Conservation (phyloP, 345 rosid genomes). For the Geranium rotundifolium region DNA sequence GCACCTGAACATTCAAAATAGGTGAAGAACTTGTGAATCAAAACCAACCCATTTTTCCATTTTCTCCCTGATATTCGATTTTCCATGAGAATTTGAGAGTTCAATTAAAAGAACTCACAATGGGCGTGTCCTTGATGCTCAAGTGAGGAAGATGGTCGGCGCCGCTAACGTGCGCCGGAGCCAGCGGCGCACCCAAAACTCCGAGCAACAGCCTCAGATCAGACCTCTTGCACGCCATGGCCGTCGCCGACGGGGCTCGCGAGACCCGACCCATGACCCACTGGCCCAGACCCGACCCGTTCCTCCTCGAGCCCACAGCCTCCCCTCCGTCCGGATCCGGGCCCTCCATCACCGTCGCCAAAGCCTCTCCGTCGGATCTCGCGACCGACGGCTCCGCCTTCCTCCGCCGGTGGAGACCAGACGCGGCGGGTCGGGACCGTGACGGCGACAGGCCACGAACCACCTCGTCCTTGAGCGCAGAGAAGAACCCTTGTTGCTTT, state of each 20-base stretch:
- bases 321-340: constrained; percentile 76
- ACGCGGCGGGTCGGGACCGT: constrained; percentile 47
- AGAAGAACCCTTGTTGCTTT: constrained; percentile 81
- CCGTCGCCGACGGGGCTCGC: constrained; percentile 15
- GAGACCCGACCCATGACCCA: constrained; percentile 35
- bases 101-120: constrained; percentile 47
- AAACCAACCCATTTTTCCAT: too few species aligned
- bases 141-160: constrained; percentile 41
- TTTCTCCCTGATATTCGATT: background rate
- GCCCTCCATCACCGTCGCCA: constrained; percentile 76
- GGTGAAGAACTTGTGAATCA: too few species aligned
- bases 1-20: too few species aligned
- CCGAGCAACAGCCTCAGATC: constrained; percentile 39
- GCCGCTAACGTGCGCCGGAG: constrained; percentile 36
- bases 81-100: background rate
- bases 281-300: constrained; percentile 47
- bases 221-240: constrained; percentile 17
- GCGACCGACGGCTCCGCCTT: constrained; percentile 44
- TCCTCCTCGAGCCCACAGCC: constrained; percentile 30
- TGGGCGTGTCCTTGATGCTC: constrained; percentile 49
- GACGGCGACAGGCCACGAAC: constrained; percentile 81
- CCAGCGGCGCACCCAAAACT: constrained; percentile 40
- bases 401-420: constrained; percentile 39
- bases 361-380: constrained; percentile 61
- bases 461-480: constrained; percentile 72